Evolutionary conservation across 2,329 filamentous ascomycete species (phyloP), one percentile per base, ranked within the genome.

Genomic region (Bipolaris oryzae): DNA sequence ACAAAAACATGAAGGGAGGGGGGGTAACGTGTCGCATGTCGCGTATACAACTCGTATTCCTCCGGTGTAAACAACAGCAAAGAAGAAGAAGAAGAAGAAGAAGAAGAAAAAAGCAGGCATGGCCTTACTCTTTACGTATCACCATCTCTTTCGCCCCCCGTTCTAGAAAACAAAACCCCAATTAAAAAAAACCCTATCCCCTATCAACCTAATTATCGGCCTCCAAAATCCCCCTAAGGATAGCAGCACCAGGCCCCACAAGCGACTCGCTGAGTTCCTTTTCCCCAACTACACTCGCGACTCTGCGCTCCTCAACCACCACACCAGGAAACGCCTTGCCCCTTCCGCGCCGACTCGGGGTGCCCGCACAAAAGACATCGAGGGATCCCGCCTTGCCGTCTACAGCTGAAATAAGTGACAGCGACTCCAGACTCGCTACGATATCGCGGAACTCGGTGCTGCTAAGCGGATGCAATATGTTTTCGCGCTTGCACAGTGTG

Each of bases 361-460:
- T 92, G 60, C 87, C 86, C 31, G 85, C 78, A 41, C 85, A 74
- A 62, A 78, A 74, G 62, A 78, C 68, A 57, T 76, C 77, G 70
- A 90, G 88, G 62, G 84, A 90, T 43, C 86, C 90, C 47, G 80
- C 89, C 80, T 85, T 91, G 80, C 90, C 79, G 84, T 91, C 72
- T 79, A 90, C 70, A 78, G 88, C 76, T 74, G 89, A 82, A 5
- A 97, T 83, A 20, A 98, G 80, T 1, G 91, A 93, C 44, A 96
- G 79, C 0, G 93, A 95, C 79, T 99, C 95, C 50, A 99, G 78
- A 66, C 91, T 96, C 34, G 89, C 88, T 18, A 97, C 83, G 5
- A 99, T 93, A 76, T 99, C 95, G 55, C 92, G 87, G 76, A 99
- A 99, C 75, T 99, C 95, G 5, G 92, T 95, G 69, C 86, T 89